These are phyloP conservation scores for Saturnispora saitoi DNA, from an alignment of 805 yeast species.

Conservation along the genomic window DNA sequence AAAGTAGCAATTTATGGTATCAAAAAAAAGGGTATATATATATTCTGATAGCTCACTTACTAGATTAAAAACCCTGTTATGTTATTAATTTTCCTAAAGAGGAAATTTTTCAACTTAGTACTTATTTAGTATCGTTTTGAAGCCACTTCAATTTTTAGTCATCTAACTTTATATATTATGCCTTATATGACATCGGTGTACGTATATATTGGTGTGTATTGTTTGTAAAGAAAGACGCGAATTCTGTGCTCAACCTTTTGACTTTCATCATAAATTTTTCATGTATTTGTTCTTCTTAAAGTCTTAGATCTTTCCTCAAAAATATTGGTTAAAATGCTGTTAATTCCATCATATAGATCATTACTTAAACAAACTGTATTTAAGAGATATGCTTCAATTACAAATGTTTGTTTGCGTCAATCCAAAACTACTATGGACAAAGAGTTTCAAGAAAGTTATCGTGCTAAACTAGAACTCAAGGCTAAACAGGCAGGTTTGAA, in stretches of 20 bases:
- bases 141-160: neutral
- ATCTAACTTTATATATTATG: too few relatives aligned
- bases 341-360: neutral
- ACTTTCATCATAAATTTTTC: too few relatives aligned
- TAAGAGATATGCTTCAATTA: constrained; percentile 19
- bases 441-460: constrained; percentile 32
- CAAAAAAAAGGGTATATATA: neutral
- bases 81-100: constrained; percentile 9
- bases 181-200: too few relatives aligned
- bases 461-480: constrained; percentile 32
- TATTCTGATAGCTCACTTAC: neutral
- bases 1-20: neutral
- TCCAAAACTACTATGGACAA: constrained; percentile 23
- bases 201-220: too few relatives aligned
- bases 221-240: too few relatives aligned
- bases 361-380: neutral
- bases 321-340: neutral
- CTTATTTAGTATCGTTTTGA: neutral
- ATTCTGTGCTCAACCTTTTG: too few relatives aligned
- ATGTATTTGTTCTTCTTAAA: too few relatives aligned
- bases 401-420: constrained; percentile 24
- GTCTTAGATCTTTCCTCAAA: neutral
- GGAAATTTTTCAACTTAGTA: neutral
- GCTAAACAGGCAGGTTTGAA: constrained; percentile 36
- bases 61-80: neutral